Evolutionary conservation across 1,139 yeast genomes (phyloP).

Genomic region (Geotrichum candidum): DNA sequence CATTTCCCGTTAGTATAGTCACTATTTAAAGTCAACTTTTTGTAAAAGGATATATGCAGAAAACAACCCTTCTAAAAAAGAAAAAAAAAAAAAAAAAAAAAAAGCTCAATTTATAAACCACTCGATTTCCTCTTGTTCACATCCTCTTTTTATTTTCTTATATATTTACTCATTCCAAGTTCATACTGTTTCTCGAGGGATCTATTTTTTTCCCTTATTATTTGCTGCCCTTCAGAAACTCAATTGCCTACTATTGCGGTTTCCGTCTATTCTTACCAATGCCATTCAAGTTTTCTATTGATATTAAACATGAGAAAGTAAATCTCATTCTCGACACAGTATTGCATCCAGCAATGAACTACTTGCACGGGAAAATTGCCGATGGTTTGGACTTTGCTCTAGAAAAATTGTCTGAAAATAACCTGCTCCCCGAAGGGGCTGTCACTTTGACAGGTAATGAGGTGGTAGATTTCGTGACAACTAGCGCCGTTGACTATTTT

Average conservation of each 20-base stretch:
- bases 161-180: neutral
- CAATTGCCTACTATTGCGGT: neutral
- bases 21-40: neutral
- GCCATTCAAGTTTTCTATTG: neutral
- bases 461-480: neutral
- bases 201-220: neutral
- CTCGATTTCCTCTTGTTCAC: neutral
- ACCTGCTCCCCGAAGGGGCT: neutral
- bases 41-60: neutral
- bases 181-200: neutral
- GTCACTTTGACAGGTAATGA: neutral
- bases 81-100: neutral
- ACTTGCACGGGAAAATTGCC: neutral
- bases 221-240: neutral
- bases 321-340: neutral
- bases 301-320: neutral
- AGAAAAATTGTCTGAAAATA: neutral
- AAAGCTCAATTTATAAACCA: neutral
- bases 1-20: neutral
- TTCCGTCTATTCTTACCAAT: neutral
- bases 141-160: neutral
- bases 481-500: neutral
- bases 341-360: neutral
- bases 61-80: neutral
- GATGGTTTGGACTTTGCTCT: neutral